Base-by-base conservation (phyloP, 2,329 filamentous ascomycete species). In the Geosmithia putterillii region DNA sequence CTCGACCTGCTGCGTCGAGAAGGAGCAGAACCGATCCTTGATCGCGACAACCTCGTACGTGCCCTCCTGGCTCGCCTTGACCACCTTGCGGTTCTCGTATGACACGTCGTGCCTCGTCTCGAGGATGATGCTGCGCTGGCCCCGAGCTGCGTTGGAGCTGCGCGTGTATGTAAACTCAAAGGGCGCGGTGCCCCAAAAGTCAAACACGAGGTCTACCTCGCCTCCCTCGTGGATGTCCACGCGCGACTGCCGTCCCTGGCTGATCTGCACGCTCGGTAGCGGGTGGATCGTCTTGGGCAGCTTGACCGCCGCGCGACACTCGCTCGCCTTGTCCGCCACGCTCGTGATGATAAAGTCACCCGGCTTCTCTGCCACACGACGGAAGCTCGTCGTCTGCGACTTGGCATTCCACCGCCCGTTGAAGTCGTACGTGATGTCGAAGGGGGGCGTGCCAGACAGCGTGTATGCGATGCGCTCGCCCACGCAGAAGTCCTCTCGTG, bases 151-250 rank as follows among this genome's bases (percentile, higher is more conserved):
- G 58, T 95, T 95, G 38, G 86, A 86, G 62, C 83, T 92, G 48
- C 92, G 76, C 18, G 88, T 96, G 61, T 94, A 96, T 45, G 90
- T 95, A 58, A 96, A 98, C 63, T 96, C 92, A 56, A 98, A 98
- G 1, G 92, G 92, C 48, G 92, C 88, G 6, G 86, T 89, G 45
- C 94, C 92, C 69, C 85, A 89, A 64, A 98, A 98, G 54, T 95
- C 86, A 54, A 98, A 96, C 7, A 87, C 67, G 42, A 98, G 88
- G 57, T 95, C 86, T 1, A 92, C 88, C 58, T 94, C 85, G 48
- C 88, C 88, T 52, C 92, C 92, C 67, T 98, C 90, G 60, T 96
- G 94, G 48, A 98, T 98, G 57, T 96, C 92, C 32, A 94, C 81
- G 51, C 84, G 79, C 7, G 81, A 77, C 46, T 86, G 81, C 48